Evolutionary conservation across 2,329 filamentous ascomycete genomes (phyloP), one percentile per base, ranked within the genome.

Genomic region (Aspergillus neoniger): DNA sequence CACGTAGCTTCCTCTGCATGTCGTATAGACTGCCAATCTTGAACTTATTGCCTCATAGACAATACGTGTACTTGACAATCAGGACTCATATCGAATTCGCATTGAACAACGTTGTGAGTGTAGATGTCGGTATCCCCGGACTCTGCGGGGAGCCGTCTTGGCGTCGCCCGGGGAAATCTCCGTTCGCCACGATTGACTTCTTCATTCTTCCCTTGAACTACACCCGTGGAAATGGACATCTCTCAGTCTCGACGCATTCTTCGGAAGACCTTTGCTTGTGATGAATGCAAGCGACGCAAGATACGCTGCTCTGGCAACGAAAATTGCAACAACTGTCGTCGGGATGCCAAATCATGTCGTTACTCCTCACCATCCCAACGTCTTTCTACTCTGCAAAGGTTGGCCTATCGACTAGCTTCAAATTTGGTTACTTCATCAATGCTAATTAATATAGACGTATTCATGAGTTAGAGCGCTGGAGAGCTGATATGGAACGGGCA

Each of bases 291-390:
- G 28, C 61, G 61, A 15, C 61, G 65, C 32, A 67, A 67, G 38
- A 63, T 67, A 32, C 61, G 65, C 48, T 67, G 65, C 53, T 67
- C 65, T 2, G 65, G 65, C 6, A 61, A 67, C 21, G 58, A 65
- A 19, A 65, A 56, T 12, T 67, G 65, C 54, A 15, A 55, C 53
- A 67, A 64, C 28, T 67, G 65, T 38, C 25, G 53, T 12, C 55
- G 63, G 30, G 65, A 67, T 43, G 61, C 52, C 14, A 67, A 64
- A 53, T 19, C 55, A 44, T 67, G 63, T 47, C 61, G 52, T 19
- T 67, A 67, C 55, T 64, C 65, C 19, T 65, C 63, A 15, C 63
- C 65, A 15, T 67, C 65, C 9, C 58, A 60, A 10, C 57, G 57
- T 17, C 58, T 67, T 12, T 65, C 63, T 2, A 60, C 53, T 5